These are phyloP conservation scores for Talaromyces sp. DNA, from an alignment of 2,329 filamentous ascomycete genomes.

Conservation along the genomic window DNA sequence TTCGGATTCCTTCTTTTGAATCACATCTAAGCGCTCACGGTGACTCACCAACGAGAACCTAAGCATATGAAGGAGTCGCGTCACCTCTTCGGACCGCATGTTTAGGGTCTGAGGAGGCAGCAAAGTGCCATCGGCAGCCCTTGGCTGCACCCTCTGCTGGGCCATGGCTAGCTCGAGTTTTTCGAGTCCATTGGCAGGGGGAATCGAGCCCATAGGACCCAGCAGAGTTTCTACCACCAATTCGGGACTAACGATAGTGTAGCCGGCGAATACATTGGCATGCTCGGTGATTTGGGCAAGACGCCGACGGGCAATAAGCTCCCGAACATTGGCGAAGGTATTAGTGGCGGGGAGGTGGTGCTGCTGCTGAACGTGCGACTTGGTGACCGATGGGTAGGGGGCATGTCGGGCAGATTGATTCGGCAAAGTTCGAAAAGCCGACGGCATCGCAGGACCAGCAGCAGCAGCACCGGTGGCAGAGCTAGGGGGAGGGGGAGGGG, in stretches of 20 bases:
- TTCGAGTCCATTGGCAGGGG: constrained; percentile 45
- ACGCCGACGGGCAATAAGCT: constrained; percentile 45
- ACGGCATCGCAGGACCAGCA: constrained; percentile 46
- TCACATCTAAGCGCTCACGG: constrained; percentile 41
- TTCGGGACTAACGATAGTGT: constrained; percentile 47
- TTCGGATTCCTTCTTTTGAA: constrained; percentile 43
- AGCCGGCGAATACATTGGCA: constrained; percentile 48
- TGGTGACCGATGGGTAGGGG: constrained; percentile 41
- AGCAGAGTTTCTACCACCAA: constrained; percentile 47
- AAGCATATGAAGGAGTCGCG: constrained; percentile 46
- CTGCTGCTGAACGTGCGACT: constrained; percentile 36
- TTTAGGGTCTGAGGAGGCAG: constrained; percentile 44
- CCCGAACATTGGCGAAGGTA: constrained; percentile 46
- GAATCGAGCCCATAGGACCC: constrained; percentile 44
- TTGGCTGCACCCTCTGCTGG: constrained; percentile 46
- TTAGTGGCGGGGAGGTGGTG: constrained; percentile 38
- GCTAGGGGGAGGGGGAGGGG: constrained; percentile 36
- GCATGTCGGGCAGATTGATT: constrained; percentile 41
- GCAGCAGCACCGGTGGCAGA: constrained; percentile 37
- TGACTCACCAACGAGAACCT: constrained; percentile 47
- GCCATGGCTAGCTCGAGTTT: constrained; percentile 49
- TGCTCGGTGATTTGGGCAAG: constrained; percentile 49
- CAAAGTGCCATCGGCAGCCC: constrained; percentile 42
- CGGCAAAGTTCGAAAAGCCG: constrained; percentile 45
- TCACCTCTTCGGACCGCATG: constrained; percentile 49